Evolutionary conservation across 2,329 filamentous ascomycete genomes (phyloP), one percentile per base, ranked within the genome.

Genomic region (Fusarium sp.): DNA sequence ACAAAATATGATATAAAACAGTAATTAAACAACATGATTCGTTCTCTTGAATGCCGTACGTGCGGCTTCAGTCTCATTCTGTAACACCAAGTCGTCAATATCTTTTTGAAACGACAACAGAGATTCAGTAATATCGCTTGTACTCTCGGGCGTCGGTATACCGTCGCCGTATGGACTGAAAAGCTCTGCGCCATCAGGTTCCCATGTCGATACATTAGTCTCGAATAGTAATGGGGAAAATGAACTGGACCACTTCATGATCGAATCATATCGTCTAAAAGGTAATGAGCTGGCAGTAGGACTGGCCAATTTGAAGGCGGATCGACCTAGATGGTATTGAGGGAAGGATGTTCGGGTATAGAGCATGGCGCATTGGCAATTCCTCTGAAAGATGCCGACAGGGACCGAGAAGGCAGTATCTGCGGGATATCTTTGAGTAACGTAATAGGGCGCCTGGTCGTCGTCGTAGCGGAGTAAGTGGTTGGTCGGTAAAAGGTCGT

Each of bases 321-420:
- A 30, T 54, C 10, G 29, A 2, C 14, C 56, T 27, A 7, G 5
- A 54, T 47, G 59, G 40, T 29, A 29, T 11, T 59, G 55, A 54
- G 72, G 75, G 3, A 66, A 60, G 1, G 73, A 49, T 9, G 76
- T 77, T 43, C 75, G 73, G 22, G 74, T 71, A 53, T 77, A 72
- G 29, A 80, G 76, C 55, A 80, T 78, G 9, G 78, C 78, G 18
- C 75, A 78, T 44, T 80, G 78, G 29, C 76, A 78, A 25, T 79
- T 76, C n/a, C 78, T 75, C 46, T 80, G 78, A 24, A 80, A 80
- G 3, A 75, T 66, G 2, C 78, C 78, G n/a, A 80, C 68, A 3
- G 77, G 74, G 2, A 79, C 74, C 3, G 76, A 75, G 4, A 76
- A 70, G 0, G 66, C 57, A 3, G 76, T 71, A 11, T 45, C 72